phyloP scores from a whole-genome alignment of 495 filamentous ascomycete genomes.

The Sabuloglossum arenarium region DNA sequence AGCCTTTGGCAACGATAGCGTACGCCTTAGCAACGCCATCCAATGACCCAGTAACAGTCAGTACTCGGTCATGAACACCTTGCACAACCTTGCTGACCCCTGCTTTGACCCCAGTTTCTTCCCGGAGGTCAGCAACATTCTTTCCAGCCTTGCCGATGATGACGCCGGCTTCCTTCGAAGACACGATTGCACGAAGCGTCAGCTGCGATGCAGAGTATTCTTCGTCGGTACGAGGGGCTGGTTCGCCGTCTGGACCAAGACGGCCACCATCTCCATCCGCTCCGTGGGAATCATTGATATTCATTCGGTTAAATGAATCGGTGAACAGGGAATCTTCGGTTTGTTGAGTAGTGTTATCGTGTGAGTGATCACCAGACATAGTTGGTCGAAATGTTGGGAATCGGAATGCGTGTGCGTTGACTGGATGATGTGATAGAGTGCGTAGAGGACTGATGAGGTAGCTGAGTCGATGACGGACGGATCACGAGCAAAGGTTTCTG shows the following conservation, averaged over 20 bases:
- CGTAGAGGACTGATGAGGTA: not conserved
- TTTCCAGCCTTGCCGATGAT: slow-evolving; percentile 98
- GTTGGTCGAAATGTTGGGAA: no score
- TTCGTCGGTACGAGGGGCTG: slow-evolving; percentile 47
- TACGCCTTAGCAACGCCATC: slow-evolving; percentile 79
- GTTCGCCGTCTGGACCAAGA: slow-evolving; percentile 12
- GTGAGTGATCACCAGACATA: slow-evolving; percentile 4
- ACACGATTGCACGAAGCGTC: slow-evolving; percentile 91
- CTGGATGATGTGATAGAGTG: not conserved
- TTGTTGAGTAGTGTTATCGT: slow-evolving; percentile 5
- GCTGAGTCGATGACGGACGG: not conserved
- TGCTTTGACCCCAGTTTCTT: slow-evolving; percentile 92
- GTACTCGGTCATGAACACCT: slow-evolving; percentile 87
- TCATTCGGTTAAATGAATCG: slow-evolving; percentile 15
- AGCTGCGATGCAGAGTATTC: slow-evolving; percentile 83
- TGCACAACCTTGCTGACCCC: slow-evolving; percentile 97
- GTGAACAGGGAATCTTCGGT: slow-evolving; percentile 14
- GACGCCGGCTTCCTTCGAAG: slow-evolving; percentile 92
- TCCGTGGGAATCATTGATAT: slow-evolving; percentile 13
- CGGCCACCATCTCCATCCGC: slow-evolving; percentile 12
- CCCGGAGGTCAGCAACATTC: slow-evolving; percentile 91
- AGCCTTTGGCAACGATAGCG: slow-evolving; percentile 71
- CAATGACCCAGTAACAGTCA: slow-evolving; percentile 80
- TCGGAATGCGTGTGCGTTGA: not conserved
- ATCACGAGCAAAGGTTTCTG: not conserved